Evolutionary conservation across 148 eudicot species (phyloP), one percentile per base, ranked within the genome.

Genomic region (Heliamphora exappendiculata): DNA sequence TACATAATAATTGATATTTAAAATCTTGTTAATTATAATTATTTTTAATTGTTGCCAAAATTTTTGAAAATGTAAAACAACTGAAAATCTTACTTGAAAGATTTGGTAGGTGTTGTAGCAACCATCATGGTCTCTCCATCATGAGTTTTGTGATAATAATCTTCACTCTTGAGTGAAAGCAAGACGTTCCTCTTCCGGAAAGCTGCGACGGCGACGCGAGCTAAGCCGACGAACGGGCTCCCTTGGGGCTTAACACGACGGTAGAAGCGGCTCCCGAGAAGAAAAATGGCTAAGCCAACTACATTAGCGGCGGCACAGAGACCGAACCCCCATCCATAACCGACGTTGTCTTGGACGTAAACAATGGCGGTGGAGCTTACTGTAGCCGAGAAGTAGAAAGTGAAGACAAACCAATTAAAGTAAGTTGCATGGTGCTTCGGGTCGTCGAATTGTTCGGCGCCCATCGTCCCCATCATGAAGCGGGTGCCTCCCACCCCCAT

Each of bases 401-500:
- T 79, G 72, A 82, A 79, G 28, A 81, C 45, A 44, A 65, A 85
- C 89, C 91, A 84, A 44, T 82, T 86, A 67, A 86, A 84, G 76
- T 75, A 88, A 51, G 44, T 78, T 14, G 67, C 82, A 66, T 86
- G 88, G 49, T 75, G 72, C 24, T 73, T 78, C 10, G 77, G 42
- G 1, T 75, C 75, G 20, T 78, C 68, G 20, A 83, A 80, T 44
- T 88, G 88, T 41, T 83, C 68, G 0, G 88, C 91, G 33, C 91
- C 87, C 84, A 88, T 82, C 1, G 88, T 77, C 49, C 81, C 88
- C 1, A 85, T 45, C 6, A 81, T 82, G 76, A 73, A 88, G 26
- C 85, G 77, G 1, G 87, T 70, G 16, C 91, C 91, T 0, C 85
- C 88, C 7, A 73, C 64, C 1, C 91, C 88, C 7, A 88, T 29